phyloP scores from a whole-genome alignment of 768 basidiomycete species.

The Boletus huronensis region DNA sequence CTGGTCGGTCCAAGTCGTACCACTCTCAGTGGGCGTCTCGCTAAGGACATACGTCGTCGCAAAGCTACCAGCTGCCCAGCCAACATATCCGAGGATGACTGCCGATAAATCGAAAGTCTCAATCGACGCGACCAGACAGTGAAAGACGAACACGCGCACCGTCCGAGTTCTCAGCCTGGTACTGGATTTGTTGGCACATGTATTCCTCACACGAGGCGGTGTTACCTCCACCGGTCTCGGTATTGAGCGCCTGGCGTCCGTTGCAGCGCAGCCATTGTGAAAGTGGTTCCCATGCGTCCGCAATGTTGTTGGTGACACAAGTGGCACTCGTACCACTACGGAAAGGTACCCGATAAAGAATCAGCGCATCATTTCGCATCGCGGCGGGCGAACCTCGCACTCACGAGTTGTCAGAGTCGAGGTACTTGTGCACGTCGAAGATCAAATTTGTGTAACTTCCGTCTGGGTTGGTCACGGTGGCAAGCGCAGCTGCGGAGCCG shows the following conservation, averaged over 20 bases:
- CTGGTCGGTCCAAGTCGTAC: constrained; percentile 2
- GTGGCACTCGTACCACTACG: constrained; percentile 2
- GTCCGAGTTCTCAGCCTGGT: constrained; percentile 14
- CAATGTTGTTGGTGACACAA: constrained; percentile 7
- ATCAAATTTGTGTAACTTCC: constrained; percentile 6
- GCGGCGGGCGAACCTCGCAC: not conserved
- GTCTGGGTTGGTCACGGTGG: constrained; percentile 6
- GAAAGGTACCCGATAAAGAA: not conserved
- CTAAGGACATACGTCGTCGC: constrained; percentile 5
- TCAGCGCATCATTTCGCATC: not conserved
- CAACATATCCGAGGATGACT: constrained; percentile 13
- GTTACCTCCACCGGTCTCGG: constrained; percentile 58
- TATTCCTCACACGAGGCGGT: constrained; percentile 42
- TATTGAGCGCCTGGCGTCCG: constrained; percentile 50
- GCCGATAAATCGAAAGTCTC: not conserved
- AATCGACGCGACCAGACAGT: not conserved
- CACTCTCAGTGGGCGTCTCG: constrained; percentile 4
- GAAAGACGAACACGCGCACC: not conserved
- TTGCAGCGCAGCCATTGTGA: not conserved
- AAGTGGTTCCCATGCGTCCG: constrained; percentile 39
- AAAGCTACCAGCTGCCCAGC: constrained; percentile 13
- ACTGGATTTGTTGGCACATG: constrained; percentile 7
- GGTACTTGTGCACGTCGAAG: constrained; percentile 14
- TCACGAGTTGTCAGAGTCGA: constrained; percentile 13
- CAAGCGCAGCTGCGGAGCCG: constrained; percentile 8